Evolutionary conservation across 2,329 filamentous ascomycete genomes (phyloP).

Genomic region (Colletotrichum orbiculare): DNA sequence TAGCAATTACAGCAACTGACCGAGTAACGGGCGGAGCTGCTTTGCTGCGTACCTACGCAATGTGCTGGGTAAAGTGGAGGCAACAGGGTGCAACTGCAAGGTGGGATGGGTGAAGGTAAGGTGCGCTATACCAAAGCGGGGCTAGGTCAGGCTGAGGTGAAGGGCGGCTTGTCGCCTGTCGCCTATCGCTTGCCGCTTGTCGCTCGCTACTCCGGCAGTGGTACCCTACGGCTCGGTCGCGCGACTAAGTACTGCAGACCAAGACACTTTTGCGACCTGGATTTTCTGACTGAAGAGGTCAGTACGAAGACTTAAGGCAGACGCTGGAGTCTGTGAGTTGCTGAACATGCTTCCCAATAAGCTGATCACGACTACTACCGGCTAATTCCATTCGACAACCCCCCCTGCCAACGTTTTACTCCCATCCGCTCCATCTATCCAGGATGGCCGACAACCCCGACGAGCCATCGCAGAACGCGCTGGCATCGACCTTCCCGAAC

Average conservation of each 20-base stretch:
- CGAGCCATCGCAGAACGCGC: constrained; percentile 53
- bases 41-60: background rate
- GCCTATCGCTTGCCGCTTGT: too few species aligned
- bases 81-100: constrained; percentile 22
- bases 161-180: background rate
- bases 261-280: too few species aligned
- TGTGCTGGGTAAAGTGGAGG: constrained; percentile 5
- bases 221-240: too few species aligned
- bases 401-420: background rate
- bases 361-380: constrained; percentile 7
- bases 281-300: too few species aligned
- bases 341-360: background rate
- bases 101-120: background rate
- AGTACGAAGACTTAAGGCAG: background rate
- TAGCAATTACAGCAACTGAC: constrained; percentile 19
- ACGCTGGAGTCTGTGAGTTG: background rate
- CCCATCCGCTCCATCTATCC: background rate
- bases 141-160: constrained; percentile 4
- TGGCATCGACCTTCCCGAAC: constrained; percentile 80
- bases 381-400: background rate
- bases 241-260: too few species aligned
- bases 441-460: constrained; percentile 67
- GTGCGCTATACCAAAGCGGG: constrained; percentile 9
- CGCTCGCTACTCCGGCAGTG: too few species aligned
- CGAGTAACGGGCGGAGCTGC: constrained; percentile 19